Conservation (phyloP, 1,284 basidiomycete species). For the Rhodofomes roseus region DNA sequence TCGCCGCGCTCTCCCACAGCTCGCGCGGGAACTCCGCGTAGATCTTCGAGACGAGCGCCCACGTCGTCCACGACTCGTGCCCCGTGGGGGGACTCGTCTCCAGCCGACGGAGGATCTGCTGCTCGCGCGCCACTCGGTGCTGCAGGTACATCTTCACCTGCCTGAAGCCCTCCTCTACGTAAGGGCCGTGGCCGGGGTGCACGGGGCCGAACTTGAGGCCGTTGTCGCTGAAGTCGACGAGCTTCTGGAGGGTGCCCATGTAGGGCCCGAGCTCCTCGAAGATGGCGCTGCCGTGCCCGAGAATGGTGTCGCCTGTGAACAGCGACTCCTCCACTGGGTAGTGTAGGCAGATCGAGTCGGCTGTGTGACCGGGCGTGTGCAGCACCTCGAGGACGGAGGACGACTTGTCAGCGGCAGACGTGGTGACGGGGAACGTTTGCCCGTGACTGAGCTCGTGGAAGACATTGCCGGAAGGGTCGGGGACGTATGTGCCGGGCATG, state of each 20-base stretch:
- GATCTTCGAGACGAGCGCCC: conserved; percentile 60
- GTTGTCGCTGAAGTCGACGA: conserved; percentile 41
- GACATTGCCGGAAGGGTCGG: conserved; percentile 34
- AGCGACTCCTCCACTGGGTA: conserved; percentile 62
- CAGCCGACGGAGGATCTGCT: conserved; percentile 70
- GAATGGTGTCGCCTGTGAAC: conserved; percentile 88
- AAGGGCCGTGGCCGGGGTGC: conserved; percentile 89
- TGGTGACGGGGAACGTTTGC: conserved; percentile 42
- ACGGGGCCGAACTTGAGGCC: conserved; percentile 40
- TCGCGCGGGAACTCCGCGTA: conserved; percentile 71
- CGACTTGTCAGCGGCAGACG: conserved; percentile 10
- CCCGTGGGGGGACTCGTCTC: conserved; percentile 28
- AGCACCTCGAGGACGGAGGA: conserved; percentile 53
- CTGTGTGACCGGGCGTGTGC: conserved; percentile 89
- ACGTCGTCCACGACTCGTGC: conserved; percentile 50
- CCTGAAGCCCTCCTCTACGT: conserved; percentile 55
- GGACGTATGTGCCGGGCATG: conserved; percentile 42
- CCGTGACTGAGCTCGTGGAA: conserved; percentile 57
- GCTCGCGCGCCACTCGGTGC: conserved; percentile 82
- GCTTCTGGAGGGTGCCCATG: conserved; percentile 62
- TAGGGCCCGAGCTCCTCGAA: conserved; percentile 85
- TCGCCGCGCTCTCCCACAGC: conserved; percentile 72
- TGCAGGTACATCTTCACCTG: conserved; percentile 73
- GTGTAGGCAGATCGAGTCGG: conserved; percentile 78
- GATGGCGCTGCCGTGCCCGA: conserved; percentile 88